Evolutionary conservation across 352 stramenopile species (phyloP), one percentile per base, ranked within the genome.

Genomic region (Peronospora destructor): DNA sequence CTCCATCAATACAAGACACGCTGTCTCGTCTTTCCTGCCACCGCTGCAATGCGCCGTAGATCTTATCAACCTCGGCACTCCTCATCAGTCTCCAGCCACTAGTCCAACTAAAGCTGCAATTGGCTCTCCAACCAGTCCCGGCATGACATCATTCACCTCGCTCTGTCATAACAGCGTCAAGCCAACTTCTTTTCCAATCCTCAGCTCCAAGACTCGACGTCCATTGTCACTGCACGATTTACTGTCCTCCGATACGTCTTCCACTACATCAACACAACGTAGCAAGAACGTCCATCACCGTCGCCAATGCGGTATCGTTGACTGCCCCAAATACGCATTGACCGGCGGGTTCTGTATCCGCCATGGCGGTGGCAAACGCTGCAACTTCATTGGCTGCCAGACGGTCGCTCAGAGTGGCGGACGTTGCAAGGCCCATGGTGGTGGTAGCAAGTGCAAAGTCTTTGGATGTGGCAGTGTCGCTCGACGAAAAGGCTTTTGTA

Each of bases 391-490:
- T 1, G 56, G 68, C 21, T 91, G 81, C 39, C 56, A 66, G 28
- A 92, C 83, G 0, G 78, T 87, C 7, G 81, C 83, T 7, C 76
- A 92, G 46, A 87, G 79, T 49, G 81, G 84, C 2, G 84, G 84
- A 2, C 65, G 78, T 4, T 94, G 84, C 68, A 92, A 88, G 53
- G 76, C 78, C 11, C 84, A 94, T 34, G 84, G 84, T 26, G 84
- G 84, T 21, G 84, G 84, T 30, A 91, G 81, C 57, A 86, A 85
- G 45, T 94, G 84, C 71, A 76, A 79, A 55, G 42, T 76, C 8
- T n/a, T 39, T 6, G 60, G 59, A 23, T 91, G 79, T 45, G 48
- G 45, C 26, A 86, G 67, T 28, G 73, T 85, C n/a, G 79, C 79
- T 13, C 68, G 78, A 0, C 71, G 79, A 51, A 80, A 82, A 41